These are phyloP conservation scores for Harringtonia lauricola DNA, from an alignment of 2,329 filamentous ascomycete species.

Conservation along the genomic window DNA sequence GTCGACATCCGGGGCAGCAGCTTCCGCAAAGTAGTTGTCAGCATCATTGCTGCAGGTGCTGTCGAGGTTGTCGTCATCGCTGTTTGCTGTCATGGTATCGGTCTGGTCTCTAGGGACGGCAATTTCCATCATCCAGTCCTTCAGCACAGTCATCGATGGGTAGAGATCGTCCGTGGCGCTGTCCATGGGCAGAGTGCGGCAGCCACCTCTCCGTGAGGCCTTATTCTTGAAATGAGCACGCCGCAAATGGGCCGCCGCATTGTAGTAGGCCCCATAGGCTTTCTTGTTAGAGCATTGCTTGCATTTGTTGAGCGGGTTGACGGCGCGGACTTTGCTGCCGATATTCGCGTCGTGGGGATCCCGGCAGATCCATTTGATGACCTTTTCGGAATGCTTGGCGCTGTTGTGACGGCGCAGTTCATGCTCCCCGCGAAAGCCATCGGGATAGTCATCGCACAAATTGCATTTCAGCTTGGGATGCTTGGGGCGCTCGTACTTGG, in stretches of 20 bases:
- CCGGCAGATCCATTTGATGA: slow-evolving; percentile 48
- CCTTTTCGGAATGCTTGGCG: slow-evolving; percentile 47
- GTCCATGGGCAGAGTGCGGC: slow-evolving; percentile 5
- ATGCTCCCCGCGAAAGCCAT: slow-evolving; percentile 78
- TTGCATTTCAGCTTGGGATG: slow-evolving; percentile 62
- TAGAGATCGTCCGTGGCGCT: slow-evolving; percentile 39
- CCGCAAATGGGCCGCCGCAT: slow-evolving; percentile 81
- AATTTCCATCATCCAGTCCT: slow-evolving; percentile 48
- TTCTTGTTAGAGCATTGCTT: slow-evolving; percentile 71
- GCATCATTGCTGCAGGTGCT: too few species aligned
- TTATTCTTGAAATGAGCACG: slow-evolving; percentile 76
- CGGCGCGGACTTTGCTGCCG: slow-evolving; percentile 33
- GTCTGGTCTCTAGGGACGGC: slow-evolving; percentile 28
- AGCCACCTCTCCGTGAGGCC: slow-evolving; percentile 21
- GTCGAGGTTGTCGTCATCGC: too few species aligned
- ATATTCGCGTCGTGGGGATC: slow-evolving; percentile 35
- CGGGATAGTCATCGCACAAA: slow-evolving; percentile 59
- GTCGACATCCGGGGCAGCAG: too few species aligned
- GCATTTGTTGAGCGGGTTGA: slow-evolving; percentile 63
- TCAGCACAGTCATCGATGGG: slow-evolving; percentile 45
- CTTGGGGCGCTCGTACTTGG: slow-evolving; percentile 48
- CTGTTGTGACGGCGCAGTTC: slow-evolving; percentile 61
- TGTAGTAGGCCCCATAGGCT: slow-evolving; percentile 85
- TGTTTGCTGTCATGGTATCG: too few species aligned
- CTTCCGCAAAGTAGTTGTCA: too few species aligned